Conservation (phyloP, 805 yeast genomes). For the Candida sanyiensis region DNA sequence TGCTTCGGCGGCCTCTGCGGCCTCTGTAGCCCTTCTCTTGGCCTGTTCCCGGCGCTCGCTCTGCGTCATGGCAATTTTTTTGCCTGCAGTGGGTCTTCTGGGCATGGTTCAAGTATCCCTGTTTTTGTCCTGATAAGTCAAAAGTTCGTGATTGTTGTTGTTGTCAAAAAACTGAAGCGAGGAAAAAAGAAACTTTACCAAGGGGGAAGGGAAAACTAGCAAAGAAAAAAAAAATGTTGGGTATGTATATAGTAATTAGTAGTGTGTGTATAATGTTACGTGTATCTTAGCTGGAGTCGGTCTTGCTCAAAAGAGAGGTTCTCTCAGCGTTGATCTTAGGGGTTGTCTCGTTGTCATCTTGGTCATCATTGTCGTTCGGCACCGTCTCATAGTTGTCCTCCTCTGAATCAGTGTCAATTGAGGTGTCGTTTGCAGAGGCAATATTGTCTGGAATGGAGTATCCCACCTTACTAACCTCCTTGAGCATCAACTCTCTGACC, state of each 20-base stretch:
- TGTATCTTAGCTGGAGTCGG: constrained; percentile 6
- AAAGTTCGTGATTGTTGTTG: too few relatives aligned
- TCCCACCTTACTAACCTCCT: constrained; percentile 32
- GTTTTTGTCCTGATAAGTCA: too few relatives aligned
- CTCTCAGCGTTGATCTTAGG: constrained; percentile 20
- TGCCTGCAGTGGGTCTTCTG: constrained; percentile 10
- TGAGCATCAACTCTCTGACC: constrained; percentile 55
- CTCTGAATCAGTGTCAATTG: constrained; percentile 14
- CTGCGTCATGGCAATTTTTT: constrained; percentile 17
- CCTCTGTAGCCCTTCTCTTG: not conserved
- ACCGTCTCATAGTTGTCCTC: constrained; percentile 18
- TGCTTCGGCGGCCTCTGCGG: constrained; percentile 4
- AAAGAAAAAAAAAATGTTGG: too few relatives aligned
- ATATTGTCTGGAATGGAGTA: constrained; percentile 31
- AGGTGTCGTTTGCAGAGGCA: constrained; percentile 2
- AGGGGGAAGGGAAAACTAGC: too few relatives aligned
- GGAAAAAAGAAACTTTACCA: too few relatives aligned
- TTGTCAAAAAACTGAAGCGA: too few relatives aligned
- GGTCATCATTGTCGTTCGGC: constrained; percentile 19
- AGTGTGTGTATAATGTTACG: too few relatives aligned
- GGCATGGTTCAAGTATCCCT: constrained; percentile 8
- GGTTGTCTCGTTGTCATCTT: constrained; percentile 5
- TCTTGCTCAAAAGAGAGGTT: constrained; percentile 23
- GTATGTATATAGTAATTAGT: too few relatives aligned
- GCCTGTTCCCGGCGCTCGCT: constrained; percentile 18